Base-by-base conservation (phyloP, 148 eudicot species). In the Fallopia convolvulus region DNA sequence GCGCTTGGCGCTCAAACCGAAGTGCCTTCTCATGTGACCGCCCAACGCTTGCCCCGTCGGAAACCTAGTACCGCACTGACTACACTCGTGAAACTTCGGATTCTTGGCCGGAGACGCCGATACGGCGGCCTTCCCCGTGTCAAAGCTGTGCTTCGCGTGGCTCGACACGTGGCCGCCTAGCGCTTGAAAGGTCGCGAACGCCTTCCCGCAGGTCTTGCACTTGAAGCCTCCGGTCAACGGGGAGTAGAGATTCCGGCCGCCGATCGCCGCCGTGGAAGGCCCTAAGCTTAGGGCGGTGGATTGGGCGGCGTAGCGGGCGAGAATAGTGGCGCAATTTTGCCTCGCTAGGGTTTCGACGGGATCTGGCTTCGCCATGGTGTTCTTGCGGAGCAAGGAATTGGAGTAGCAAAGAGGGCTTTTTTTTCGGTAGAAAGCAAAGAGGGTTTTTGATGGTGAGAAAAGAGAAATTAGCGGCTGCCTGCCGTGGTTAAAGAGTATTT, bases 91-190 rank as follows among this genome's bases (percentile, higher is more conserved):
- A 12, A 66, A 77, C 79, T 80, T 82, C 0, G 78, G 49, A 53
- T 70, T 75, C 15, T 5, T 40, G 0, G 76, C 53, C 23, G 71
- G 63, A 18, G 46, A 6, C 18, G 46, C 63, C 12, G 9, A 4
- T 32, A 14, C 77, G 42, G 44, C 40, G 18, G 41, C 40, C 70
- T 32, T 63, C 8, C n/a, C n/a, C n/a, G 72, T 20, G n/a, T 50
- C 44, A 5, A 78, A 7, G 12, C 48, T 78, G 1, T 71, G 83
- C 71, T 75, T 78, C 70, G 81, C 79, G 76, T 85, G 87, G 74
- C 87, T 85, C 2, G 87, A 81, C 30, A 79, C 33, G 74, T 85
- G 87, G 39, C 85, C 87, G 10, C 87, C 87, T 3, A 85, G 70
- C 0, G 87, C 87, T 32, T 85, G 87, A 48, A 85, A 85, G 3